A percentile compares a stretch with the other conserved stretches of the same genome.
Evolutionary conservation across 2,329 filamentous ascomycete genomes (phyloP).

Genomic region (Bipolaris victoriae): DNA sequence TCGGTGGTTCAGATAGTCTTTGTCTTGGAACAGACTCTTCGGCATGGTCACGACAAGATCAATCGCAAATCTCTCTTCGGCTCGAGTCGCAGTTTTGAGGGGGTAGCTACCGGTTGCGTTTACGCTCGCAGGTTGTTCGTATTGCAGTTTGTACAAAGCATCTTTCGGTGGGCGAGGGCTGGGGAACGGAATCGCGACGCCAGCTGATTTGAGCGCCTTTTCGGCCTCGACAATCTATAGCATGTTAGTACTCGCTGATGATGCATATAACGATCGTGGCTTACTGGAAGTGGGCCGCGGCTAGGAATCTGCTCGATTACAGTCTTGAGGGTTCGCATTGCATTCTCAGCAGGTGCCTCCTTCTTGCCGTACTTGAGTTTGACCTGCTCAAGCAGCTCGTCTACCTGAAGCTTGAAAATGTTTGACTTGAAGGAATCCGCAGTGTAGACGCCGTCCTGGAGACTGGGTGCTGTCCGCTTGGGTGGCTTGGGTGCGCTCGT

Average conservation of each 20-base stretch:
- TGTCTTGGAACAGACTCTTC: constrained; percentile 79
- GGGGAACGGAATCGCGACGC: constrained; percentile 81
- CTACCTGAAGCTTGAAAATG: constrained; percentile 71
- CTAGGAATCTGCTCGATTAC: constrained; percentile 59
- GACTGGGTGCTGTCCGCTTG: constrained; percentile 33
- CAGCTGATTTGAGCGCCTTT: constrained; percentile 67
- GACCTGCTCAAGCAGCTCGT: constrained; percentile 65
- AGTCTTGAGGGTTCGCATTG: constrained; percentile 46
- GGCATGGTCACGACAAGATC: constrained; percentile 93
- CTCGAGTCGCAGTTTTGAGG: constrained; percentile 73
- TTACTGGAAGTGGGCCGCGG: constrained; percentile 55
- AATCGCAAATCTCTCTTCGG: constrained; percentile 64
- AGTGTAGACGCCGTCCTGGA: constrained; percentile 52
- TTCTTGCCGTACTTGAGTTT: constrained; percentile 65
- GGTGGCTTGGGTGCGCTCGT: constrained; percentile 21
- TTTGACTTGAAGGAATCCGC: constrained; percentile 68
- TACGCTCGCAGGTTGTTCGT: constrained; percentile 74
- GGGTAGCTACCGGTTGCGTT: constrained; percentile 91
- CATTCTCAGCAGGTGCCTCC: constrained; percentile 58
- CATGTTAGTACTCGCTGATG: constrained; percentile 15
- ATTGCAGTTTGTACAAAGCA: constrained; percentile 81
- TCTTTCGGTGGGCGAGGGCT: constrained; percentile 77
- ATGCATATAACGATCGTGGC: background rate
- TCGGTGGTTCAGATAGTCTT: constrained; percentile 89
- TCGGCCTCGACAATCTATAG: constrained; percentile 71